Percentiles rank a stretch among this genome's conserved stretches.
Conservation (phyloP, 2,329 filamentous ascomycete species). For the Hypocreales sp. region DNA sequence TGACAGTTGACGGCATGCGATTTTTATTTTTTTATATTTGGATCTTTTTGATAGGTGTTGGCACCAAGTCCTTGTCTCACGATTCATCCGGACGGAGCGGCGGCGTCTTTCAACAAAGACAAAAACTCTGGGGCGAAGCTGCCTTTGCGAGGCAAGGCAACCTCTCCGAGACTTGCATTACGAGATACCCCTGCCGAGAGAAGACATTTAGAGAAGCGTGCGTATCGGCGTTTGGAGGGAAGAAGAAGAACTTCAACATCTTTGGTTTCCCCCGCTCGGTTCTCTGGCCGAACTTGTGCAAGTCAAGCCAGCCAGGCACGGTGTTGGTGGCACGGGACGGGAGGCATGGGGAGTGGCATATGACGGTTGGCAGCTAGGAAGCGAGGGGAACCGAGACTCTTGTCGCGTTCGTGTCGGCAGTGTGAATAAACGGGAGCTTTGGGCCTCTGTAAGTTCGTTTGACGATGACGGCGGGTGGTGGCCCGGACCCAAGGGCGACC, state of each 20-base stretch:
- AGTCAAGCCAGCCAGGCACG: conserved; percentile 16
- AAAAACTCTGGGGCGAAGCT: too few relatives aligned
- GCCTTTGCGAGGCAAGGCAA: conserved; percentile 19
- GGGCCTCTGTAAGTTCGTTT: too few relatives aligned
- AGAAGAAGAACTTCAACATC: conserved; percentile 33
- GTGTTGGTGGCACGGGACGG: too few relatives aligned
- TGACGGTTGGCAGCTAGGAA: too few relatives aligned
- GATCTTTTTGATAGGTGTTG: too few relatives aligned
- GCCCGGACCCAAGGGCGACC: too few relatives aligned
- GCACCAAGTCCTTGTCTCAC: too few relatives aligned
- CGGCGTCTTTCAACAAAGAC: conserved; percentile 34
- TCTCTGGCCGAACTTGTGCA: conserved; percentile 25
- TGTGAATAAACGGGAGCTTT: too few relatives aligned
- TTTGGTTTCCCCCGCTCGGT: conserved; percentile 24
- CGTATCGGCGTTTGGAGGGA: conserved; percentile 24
- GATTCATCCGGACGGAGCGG: conserved; percentile 20
- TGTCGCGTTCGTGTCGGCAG: too few relatives aligned
- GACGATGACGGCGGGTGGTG: too few relatives aligned
- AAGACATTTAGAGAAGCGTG: conserved; percentile 15
- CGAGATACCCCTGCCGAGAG: conserved; percentile 21
- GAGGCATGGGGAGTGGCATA: too few relatives aligned
- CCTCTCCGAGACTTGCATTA: conserved; percentile 21
- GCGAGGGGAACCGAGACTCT: too few relatives aligned
- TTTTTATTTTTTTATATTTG: conserved; percentile 5
- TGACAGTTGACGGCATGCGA: conserved; percentile 18